These are phyloP conservation scores for Saksenaea oblongispora DNA, from an alignment of 371 early-diverging fungal species.

Conservation along the genomic window DNA sequence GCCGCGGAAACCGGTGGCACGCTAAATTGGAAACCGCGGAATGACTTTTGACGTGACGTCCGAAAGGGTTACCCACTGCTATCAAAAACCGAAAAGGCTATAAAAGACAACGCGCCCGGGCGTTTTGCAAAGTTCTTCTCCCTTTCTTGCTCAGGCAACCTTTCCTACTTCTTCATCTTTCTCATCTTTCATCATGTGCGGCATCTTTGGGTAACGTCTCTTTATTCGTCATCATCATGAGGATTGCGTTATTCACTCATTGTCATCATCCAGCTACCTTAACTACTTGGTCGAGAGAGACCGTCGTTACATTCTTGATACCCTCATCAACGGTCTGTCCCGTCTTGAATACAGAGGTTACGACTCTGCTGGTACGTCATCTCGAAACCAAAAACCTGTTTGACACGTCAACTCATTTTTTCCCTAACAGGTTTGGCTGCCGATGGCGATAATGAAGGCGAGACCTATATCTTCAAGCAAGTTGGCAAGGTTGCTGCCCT, in stretches of 20 bases:
- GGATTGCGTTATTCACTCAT: background rate
- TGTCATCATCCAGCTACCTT: conserved; percentile 50
- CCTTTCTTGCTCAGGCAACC: conserved; percentile 8
- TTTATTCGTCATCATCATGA: background rate
- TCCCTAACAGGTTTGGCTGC: conserved; percentile 74
- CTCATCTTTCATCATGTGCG: conserved; percentile 79
- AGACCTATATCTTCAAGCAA: conserved; percentile 82
- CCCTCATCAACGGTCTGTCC: conserved; percentile 87
- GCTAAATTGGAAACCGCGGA: background rate
- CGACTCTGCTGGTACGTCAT: conserved; percentile 87
- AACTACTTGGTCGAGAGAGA: conserved; percentile 86
- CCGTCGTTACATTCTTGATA: conserved; percentile 82
- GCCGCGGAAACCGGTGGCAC: background rate
- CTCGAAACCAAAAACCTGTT: background rate
- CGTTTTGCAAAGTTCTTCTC: conserved; percentile 8
- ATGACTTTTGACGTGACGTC: conserved; percentile 3
- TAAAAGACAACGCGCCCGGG: conserved; percentile 3
- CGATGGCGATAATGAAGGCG: conserved; percentile 76
- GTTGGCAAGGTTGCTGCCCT: conserved; percentile 96
- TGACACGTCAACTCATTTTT: background rate
- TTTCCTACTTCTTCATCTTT: background rate
- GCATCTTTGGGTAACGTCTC: conserved; percentile 82
- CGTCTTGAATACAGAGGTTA: conserved; percentile 99
- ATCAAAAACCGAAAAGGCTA: background rate
- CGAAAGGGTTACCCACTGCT: background rate